Evolutionary conservation across 2,329 filamentous ascomycete species (phyloP).

Genomic region (Sporothrix luriei): DNA sequence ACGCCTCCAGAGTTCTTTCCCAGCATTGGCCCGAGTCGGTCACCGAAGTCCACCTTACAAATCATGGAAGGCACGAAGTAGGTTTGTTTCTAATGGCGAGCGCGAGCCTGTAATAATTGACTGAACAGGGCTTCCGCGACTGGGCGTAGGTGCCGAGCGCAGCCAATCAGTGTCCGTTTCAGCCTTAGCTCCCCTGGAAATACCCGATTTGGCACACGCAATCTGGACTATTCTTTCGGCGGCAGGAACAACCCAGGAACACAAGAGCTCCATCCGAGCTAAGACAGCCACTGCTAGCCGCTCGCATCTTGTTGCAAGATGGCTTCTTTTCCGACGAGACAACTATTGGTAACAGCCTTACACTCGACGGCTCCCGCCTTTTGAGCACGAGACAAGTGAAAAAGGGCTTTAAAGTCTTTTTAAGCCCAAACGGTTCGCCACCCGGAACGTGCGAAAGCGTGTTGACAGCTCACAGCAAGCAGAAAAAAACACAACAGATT

Average conservation of each 20-base stretch:
- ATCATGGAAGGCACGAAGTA: constrained; percentile 8
- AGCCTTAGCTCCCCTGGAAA: constrained; percentile 10
- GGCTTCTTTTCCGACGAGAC: constrained; percentile 13
- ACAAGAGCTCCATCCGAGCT: background rate
- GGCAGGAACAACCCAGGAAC: background rate
- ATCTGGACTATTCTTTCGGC: background rate
- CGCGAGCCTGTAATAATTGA: background rate
- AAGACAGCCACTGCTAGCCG: constrained; percentile 19
- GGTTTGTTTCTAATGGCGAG: background rate
- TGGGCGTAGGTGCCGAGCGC: background rate
- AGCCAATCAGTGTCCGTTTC: constrained; percentile 24
- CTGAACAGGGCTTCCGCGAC: background rate
- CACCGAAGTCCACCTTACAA: constrained; percentile 18
- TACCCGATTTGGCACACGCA: constrained; percentile 13
- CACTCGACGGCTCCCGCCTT: background rate
- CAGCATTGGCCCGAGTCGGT: background rate
- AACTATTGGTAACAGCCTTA: background rate
- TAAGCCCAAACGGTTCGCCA: background rate
- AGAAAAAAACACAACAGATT: background rate
- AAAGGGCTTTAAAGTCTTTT: background rate
- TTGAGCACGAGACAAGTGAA: background rate
- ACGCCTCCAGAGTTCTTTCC: background rate
- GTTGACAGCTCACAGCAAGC: background rate
- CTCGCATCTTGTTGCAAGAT: constrained; percentile 27
- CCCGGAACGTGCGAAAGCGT: background rate